A percentile compares a stretch with the other conserved stretches of the same genome.
Evolutionary conservation across 495 filamentous ascomycete species (phyloP).

Genomic region (Neurospora sp.): DNA sequence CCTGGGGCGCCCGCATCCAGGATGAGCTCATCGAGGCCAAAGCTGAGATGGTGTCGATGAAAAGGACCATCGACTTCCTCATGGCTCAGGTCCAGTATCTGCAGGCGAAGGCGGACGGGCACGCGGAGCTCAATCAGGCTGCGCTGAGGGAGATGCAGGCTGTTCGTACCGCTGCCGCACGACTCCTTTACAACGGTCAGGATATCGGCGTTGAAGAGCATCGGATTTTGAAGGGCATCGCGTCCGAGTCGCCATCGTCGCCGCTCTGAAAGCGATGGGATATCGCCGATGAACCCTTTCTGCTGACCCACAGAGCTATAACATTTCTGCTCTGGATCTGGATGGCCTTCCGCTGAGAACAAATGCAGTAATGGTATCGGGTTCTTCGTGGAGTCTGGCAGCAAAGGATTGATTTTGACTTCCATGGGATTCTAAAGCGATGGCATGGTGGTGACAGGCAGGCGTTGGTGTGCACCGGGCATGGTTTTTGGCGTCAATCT

Average conservation of each 20-base stretch:
- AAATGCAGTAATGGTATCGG: background rate
- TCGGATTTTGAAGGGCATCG: background rate
- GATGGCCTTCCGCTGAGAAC: background rate
- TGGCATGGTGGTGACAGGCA: background rate
- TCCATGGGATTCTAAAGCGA: background rate
- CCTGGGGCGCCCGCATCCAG: background rate
- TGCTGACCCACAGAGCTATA: background rate
- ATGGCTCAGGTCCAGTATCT: background rate
- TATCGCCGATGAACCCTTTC: background rate
- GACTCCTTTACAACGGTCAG: background rate
- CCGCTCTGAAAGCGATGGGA: background rate
- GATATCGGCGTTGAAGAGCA: background rate
- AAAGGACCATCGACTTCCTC: background rate
- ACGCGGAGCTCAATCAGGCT: background rate
- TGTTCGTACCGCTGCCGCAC: background rate
- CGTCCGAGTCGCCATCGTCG: background rate
- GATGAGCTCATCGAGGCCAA: background rate
- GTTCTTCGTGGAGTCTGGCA: background rate
- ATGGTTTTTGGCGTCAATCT: background rate
- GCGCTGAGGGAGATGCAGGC: background rate
- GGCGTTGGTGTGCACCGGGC: background rate
- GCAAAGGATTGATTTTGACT: background rate
- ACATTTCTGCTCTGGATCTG: background rate
- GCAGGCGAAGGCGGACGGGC: background rate
- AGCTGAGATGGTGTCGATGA: background rate